These are phyloP conservation scores for Graphilbum sp. DNA, from an alignment of 2,329 filamentous ascomycete genomes.

Conservation along the genomic window DNA sequence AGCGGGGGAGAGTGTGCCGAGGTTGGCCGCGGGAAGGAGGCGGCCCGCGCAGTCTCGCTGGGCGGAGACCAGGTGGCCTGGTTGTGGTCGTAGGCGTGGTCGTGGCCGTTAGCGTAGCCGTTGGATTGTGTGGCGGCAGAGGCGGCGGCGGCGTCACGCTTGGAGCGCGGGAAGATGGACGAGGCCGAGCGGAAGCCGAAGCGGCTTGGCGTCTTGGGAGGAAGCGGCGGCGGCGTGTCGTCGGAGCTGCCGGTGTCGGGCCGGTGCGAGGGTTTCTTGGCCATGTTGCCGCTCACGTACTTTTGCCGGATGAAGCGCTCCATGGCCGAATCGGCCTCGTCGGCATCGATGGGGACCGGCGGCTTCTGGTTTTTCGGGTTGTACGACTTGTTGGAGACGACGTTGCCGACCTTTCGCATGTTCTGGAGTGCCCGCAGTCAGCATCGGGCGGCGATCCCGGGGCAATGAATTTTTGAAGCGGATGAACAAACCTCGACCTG, in stretches of 20 bases:
- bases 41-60: background rate
- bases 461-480: too few relatives aligned
- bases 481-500: constrained; percentile 99
- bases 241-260: constrained; percentile 32
- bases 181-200: constrained; percentile 42
- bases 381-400: constrained; percentile 70
- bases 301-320: constrained; percentile 91
- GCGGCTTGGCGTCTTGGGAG: constrained; percentile 49
- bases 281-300: constrained; percentile 42
- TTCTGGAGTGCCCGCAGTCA: constrained; percentile 34
- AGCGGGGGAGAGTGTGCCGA: constrained; percentile 18
- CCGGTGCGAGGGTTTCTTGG: constrained; percentile 11
- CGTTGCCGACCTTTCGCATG: constrained; percentile 88
- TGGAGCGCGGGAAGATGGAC: constrained; percentile 50
- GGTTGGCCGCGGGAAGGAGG: constrained; percentile 5
- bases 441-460: too few relatives aligned
- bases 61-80: constrained; percentile 13
- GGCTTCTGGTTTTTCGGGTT: constrained; percentile 75
- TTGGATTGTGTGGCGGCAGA: constrained; percentile 4
- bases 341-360: constrained; percentile 72
- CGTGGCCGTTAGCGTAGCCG: constrained; percentile 5
- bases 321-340: constrained; percentile 88
- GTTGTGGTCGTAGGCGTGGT: constrained; percentile 13
- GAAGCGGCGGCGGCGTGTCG: constrained; percentile 43
- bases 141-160: constrained; percentile 28